These are phyloP conservation scores for Petunia hybrid DNA, from an alignment of 305 asterid genomes.

Conservation along the genomic window DNA sequence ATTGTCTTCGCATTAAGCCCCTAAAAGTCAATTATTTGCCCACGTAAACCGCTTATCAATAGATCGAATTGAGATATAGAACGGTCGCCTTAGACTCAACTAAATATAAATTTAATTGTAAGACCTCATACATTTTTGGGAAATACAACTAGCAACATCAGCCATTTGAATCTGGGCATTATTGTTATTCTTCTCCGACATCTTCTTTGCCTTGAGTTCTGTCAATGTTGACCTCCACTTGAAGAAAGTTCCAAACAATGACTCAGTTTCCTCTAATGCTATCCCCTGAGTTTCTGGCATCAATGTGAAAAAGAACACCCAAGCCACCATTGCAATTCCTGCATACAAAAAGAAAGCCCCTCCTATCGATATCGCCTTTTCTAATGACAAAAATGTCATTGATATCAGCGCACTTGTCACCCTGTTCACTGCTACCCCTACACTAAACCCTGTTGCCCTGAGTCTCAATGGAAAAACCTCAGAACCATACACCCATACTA, in stretches of 20 bases:
- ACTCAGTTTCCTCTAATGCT: slow-evolving; percentile 44
- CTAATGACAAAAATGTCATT: slow-evolving; percentile 30
- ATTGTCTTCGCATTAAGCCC: too few species aligned
- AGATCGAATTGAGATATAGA: too few species aligned
- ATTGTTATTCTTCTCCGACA: background rate
- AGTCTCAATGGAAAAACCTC: slow-evolving; percentile 43
- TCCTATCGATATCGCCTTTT: slow-evolving; percentile 34
- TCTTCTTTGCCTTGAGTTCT: slow-evolving; percentile 25
- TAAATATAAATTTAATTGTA: too few species aligned
- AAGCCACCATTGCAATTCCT: slow-evolving; percentile 30
- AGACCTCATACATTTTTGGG: too few species aligned
- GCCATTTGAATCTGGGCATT: slow-evolving; percentile 19
- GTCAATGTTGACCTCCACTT: slow-evolving; percentile 38
- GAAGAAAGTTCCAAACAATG: slow-evolving; percentile 38
- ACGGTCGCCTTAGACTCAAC: too few species aligned
- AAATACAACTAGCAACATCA: background rate
- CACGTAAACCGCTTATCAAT: too few species aligned
- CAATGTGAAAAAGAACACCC: slow-evolving; percentile 41
- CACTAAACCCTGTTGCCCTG: slow-evolving; percentile 43
- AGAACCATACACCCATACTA: slow-evolving; percentile 44
- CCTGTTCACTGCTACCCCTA: slow-evolving; percentile 40
- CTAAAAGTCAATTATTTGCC: too few species aligned
- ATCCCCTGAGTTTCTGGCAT: slow-evolving; percentile 44
- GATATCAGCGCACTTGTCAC: slow-evolving; percentile 31
- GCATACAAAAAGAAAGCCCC: slow-evolving; percentile 38